phyloP scores from a whole-genome alignment of 441 rosid genomes.

The Arabidopsis hybrid region DNA sequence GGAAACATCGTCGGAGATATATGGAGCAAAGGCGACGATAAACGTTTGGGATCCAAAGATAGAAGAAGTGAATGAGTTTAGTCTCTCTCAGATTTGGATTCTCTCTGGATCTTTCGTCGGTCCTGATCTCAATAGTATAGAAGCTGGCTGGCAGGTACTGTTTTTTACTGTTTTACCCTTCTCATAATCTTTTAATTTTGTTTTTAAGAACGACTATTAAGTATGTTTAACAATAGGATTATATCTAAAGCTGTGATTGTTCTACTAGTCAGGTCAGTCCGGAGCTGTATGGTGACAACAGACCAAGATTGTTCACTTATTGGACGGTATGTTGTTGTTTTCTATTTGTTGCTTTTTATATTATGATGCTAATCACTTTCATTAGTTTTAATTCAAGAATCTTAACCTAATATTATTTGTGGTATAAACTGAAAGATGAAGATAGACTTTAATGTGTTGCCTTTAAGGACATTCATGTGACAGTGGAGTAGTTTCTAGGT shows the following conservation, averaged over 20 bases:
- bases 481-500: slow-evolving; percentile 38
- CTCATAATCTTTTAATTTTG: background rate
- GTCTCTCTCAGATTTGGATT: slow-evolving; percentile 80
- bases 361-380: slow-evolving; percentile 20
- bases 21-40: slow-evolving; percentile 75
- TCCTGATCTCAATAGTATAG: slow-evolving; percentile 80
- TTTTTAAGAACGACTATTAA: background rate
- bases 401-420: background rate
- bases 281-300: slow-evolving; percentile 84
- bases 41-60: slow-evolving; percentile 83
- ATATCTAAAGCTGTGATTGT: slow-evolving; percentile 60
- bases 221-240: background rate
- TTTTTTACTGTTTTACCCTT: slow-evolving; percentile 47
- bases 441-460: slow-evolving; percentile 22
- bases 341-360: background rate
- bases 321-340: slow-evolving; percentile 64
- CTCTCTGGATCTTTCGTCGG: slow-evolving; percentile 83
- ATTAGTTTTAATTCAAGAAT: background rate
- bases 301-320: slow-evolving; percentile 75
- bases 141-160: slow-evolving; percentile 88
- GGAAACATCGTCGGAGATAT: slow-evolving; percentile 65
- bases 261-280: slow-evolving; percentile 96
- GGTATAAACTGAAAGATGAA: slow-evolving; percentile 13
- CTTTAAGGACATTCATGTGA: slow-evolving; percentile 36
- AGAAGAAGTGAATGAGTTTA: slow-evolving; percentile 72